These are phyloP conservation scores for Alternaria arbusti DNA, from an alignment of 2,329 filamentous ascomycete genomes.

Conservation along the genomic window DNA sequence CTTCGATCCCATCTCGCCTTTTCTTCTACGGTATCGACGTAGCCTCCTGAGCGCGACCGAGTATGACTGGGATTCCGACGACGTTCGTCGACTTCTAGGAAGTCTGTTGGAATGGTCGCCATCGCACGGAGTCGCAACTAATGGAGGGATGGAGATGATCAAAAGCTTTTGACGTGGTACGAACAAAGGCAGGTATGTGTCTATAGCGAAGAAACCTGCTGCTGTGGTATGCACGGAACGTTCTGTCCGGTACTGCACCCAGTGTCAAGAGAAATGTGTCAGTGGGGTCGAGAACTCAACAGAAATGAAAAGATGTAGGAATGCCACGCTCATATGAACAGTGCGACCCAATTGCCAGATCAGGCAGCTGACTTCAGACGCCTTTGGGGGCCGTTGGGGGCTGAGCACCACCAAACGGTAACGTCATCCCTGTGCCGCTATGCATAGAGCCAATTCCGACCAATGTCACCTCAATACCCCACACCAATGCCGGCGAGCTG, in stretches of 20 bases:
- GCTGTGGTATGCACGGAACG: neutral
- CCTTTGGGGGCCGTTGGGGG: conserved; percentile 24
- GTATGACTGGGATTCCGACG: conserved; percentile 8
- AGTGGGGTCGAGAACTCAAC: conserved; percentile 5
- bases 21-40: conserved; percentile 33
- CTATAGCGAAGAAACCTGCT: neutral
- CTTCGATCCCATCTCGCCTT: conserved; percentile 22
- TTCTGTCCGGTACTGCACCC: neutral
- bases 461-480: conserved; percentile 18
- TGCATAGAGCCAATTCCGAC: conserved; percentile 21
- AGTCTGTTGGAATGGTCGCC: conserved; percentile 17
- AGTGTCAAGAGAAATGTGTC: conserved; percentile 1
- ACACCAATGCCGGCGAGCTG: conserved; percentile 20
- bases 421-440: conserved; percentile 15
- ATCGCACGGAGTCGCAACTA: neutral
- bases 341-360: conserved; percentile 4
- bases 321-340: conserved; percentile 4
- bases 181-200: neutral
- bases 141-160: neutral
- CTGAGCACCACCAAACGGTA: conserved; percentile 19
- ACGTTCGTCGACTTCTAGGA: conserved; percentile 17
- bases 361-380: conserved; percentile 13
- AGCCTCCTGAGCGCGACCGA: conserved; percentile 32
- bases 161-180: neutral
- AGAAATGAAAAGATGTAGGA: conserved; percentile 2